phyloP scores from a whole-genome alignment of 495 filamentous ascomycete species.

The Terfezia claveryi region DNA sequence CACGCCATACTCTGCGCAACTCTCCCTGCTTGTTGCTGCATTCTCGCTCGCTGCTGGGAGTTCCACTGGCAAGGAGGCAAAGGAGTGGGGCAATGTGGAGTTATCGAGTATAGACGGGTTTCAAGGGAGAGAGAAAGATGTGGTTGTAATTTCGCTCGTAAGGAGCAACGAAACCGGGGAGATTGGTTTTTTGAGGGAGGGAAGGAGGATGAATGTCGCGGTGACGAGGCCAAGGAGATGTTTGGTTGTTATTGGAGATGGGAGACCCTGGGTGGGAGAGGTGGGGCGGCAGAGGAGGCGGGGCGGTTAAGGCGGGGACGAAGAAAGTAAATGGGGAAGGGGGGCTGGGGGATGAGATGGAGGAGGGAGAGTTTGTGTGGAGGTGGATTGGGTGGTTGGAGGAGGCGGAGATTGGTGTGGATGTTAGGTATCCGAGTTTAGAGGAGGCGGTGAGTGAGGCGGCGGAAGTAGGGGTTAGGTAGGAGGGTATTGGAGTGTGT shows the following conservation, averaged over 20 bases:
- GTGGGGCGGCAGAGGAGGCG: conserved; percentile 36
- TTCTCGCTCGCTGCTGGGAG: conserved; percentile 20
- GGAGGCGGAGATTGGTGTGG: conserved; percentile 10
- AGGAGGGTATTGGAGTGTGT: no score
- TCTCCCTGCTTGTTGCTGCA: conserved; percentile 47
- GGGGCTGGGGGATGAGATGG: conserved; percentile 13
- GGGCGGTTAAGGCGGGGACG: conserved; percentile 37
- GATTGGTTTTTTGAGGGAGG: conserved; percentile 88
- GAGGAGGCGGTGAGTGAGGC: background rate
- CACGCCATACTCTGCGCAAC: conserved; percentile 90
- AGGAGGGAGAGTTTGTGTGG: conserved; percentile 3
- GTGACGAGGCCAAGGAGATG: conserved; percentile 88
- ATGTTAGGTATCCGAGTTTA: conserved; percentile 4
- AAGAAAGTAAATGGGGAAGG: conserved; percentile 4
- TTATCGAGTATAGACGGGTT: conserved; percentile 92
- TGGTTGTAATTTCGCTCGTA: conserved; percentile 73
- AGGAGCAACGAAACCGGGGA: conserved; percentile 69
- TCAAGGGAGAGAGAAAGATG: conserved; percentile 93
- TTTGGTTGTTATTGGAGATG: conserved; percentile 77
- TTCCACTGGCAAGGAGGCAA: background rate
- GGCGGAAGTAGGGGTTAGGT: background rate
- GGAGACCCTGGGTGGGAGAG: conserved; percentile 36
- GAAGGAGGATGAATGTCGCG: conserved; percentile 78
- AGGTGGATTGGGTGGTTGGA: conserved; percentile 14
- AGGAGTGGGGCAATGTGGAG: conserved; percentile 34